A percentile compares a stretch with the other conserved stretches of the same genome.
phyloP scores from a whole-genome alignment of 1,139 yeast species.

The Taiozyma sp. region DNA sequence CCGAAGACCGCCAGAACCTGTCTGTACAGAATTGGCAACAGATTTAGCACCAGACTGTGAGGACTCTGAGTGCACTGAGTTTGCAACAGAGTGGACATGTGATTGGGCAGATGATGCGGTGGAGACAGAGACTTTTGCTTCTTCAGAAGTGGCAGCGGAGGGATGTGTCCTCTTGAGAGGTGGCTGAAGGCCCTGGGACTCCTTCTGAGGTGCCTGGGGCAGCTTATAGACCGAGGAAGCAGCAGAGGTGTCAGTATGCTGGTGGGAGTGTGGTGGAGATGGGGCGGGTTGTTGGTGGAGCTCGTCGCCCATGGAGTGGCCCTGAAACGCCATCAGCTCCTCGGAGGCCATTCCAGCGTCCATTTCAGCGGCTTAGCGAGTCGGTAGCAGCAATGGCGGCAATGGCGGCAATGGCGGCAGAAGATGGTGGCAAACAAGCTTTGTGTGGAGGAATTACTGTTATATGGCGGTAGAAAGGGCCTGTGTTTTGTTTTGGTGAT shows the following conservation, averaged over 20 bases:
- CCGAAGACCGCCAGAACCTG: slow-evolving; percentile 17
- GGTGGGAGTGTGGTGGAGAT: background rate
- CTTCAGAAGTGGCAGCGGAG: background rate
- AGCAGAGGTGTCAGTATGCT: background rate
- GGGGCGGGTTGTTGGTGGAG: background rate
- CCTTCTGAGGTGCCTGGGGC: background rate
- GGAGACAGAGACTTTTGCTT: slow-evolving; percentile 2
- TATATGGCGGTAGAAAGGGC: background rate
- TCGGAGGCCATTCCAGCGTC: background rate
- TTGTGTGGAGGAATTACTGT: background rate
- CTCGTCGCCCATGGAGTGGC: background rate
- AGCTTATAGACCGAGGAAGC: background rate
- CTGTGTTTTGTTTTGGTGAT: background rate
- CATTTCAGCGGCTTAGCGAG: background rate
- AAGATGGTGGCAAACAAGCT: background rate
- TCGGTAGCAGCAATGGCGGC: background rate
- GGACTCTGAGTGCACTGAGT: slow-evolving; percentile 1
- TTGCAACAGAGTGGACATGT: slow-evolving; percentile 5
- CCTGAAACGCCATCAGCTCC: background rate
- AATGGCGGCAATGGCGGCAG: background rate
- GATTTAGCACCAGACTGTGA: background rate
- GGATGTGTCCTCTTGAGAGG: background rate
- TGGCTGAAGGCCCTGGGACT: slow-evolving; percentile 1
- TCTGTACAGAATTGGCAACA: slow-evolving; percentile 11
- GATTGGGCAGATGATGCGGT: slow-evolving; percentile 3